A percentile compares a stretch with the other conserved stretches of the same genome.
These are phyloP conservation scores for Misopates orontium DNA, from an alignment of 257 asterid species.

Conservation along the genomic window DNA sequence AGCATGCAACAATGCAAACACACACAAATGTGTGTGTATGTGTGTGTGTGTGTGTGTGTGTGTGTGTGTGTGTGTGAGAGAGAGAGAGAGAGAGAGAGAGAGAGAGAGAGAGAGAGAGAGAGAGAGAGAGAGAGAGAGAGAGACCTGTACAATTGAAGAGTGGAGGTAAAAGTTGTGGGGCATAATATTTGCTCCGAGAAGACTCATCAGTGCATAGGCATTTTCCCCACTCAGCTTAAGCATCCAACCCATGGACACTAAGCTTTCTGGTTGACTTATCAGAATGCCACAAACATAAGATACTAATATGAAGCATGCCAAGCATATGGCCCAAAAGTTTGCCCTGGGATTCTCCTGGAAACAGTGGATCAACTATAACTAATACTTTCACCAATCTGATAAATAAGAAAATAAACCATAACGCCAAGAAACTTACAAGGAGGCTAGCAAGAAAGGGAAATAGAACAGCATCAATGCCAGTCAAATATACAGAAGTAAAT, in stretches of 20 bases:
- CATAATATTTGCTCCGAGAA: constrained; percentile 91
- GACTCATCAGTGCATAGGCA: constrained; percentile 81
- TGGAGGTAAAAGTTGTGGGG: constrained; percentile 96
- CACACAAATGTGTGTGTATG: too few relatives aligned
- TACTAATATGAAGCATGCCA: constrained; percentile 56
- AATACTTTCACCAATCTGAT: constrained; percentile 21
- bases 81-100: too few relatives aligned
- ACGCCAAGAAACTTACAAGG: constrained; percentile 49
- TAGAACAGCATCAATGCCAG: constrained; percentile 69
- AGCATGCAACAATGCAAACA: too few relatives aligned
- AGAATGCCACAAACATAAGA: constrained; percentile 68
- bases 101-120: too few relatives aligned
- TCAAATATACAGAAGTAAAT: constrained; percentile 68
- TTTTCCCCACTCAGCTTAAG: constrained; percentile 79
- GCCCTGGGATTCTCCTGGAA: constrained; percentile 69
- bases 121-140: background rate
- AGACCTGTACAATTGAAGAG: constrained; percentile 92
- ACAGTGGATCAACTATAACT: background rate
- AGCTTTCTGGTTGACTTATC: constrained; percentile 59
- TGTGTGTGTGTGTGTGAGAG: too few relatives aligned
- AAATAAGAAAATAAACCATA: background rate
- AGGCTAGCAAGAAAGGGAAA: constrained; percentile 68
- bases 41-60: too few relatives aligned
- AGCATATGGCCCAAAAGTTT: constrained; percentile 52
- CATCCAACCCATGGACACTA: constrained; percentile 58